Evolutionary conservation across 345 rosid genomes (phyloP), one percentile per base, ranked within the genome.

Genomic region (Garcia nutans): DNA sequence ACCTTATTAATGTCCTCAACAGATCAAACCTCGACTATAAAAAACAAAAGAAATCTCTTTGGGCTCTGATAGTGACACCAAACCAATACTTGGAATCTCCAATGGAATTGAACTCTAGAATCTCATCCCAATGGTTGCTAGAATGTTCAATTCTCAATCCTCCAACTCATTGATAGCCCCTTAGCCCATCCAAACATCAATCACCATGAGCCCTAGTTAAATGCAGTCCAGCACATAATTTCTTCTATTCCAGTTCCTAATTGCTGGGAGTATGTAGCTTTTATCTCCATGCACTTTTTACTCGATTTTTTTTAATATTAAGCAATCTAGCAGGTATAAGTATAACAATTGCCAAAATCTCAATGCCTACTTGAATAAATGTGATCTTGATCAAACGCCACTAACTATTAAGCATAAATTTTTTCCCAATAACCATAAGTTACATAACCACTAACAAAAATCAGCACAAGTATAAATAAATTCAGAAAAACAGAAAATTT

Each of bases 141-240:
- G 69, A 41, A 65, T n/a, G 0, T n/a, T 49, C 70, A n/a, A 67
- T 41, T 37, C 54, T 68, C 57, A 67, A 47, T n/a, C 33, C 56
- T 6, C 33, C 71, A 47, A 23, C 54, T 67, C 33, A 52, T 47
- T 0, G 52, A 65, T 65, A 42, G 20, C 69, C 54, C 11, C 16
- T 47, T 47, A 26, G 28, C 24, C 33, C 55, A 67, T 22, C 56
- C 28, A 45, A 67, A n/a, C 9, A 67, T 22, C 55, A 23, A 10
- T 67, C 56, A 67, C 37, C 20, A 44, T n/a, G 49, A 66, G 7
- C 44, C 52, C 15, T 41, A 11, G 10, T 5, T 42, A 24, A 20
- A 63, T 63, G 31, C n/a, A 33, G 44, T 28, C 20, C 13, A 63
- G 26, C 15, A 62, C 47, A 47, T 45, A 23, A 68, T 13, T 26